phyloP scores from a whole-genome alignment of 2,329 filamentous ascomycete genomes.

The Hymenoscyphus albidus region DNA sequence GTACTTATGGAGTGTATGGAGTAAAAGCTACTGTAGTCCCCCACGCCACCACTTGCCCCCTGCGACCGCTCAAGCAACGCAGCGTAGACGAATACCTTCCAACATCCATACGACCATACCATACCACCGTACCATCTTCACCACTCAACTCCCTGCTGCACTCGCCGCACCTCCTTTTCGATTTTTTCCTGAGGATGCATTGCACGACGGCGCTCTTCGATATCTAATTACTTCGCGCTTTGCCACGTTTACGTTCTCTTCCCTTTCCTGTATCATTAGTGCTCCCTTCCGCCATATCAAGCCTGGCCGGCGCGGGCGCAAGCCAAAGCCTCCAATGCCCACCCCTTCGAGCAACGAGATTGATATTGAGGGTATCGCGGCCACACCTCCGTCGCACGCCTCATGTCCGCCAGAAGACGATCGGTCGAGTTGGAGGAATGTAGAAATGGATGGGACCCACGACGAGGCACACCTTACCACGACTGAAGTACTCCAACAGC shows the following conservation, averaged over 20 bases:
- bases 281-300: conserved; percentile 18
- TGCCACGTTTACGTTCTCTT: conserved; percentile 19
- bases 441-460: conserved; percentile 34
- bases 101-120: not conserved
- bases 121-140: conserved; percentile 7
- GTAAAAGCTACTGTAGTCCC: not conserved
- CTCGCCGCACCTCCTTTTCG: conserved; percentile 11
- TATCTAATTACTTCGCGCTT: conserved; percentile 26
- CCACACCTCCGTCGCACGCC: conserved; percentile 31
- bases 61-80: not conserved
- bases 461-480: conserved; percentile 29
- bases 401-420: conserved; percentile 44
- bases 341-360: conserved; percentile 32
- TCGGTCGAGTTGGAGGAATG: conserved; percentile 33
- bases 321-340: conserved; percentile 33
- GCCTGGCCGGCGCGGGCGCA: conserved; percentile 33
- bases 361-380: conserved; percentile 19
- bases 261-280: conserved; percentile 33
- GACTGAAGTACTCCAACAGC: conserved; percentile 32
- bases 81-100: not conserved
- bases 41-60: conserved; percentile 4
- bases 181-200: conserved; percentile 19
- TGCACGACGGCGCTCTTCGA: conserved; percentile 22
- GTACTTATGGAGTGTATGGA: too few species aligned
- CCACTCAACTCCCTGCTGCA: conserved; percentile 6